Percentiles rank a stretch among this genome's conserved stretches.
Evolutionary conservation across 2,329 filamentous ascomycete genomes (phyloP).

Genomic region (Claviceps africana): DNA sequence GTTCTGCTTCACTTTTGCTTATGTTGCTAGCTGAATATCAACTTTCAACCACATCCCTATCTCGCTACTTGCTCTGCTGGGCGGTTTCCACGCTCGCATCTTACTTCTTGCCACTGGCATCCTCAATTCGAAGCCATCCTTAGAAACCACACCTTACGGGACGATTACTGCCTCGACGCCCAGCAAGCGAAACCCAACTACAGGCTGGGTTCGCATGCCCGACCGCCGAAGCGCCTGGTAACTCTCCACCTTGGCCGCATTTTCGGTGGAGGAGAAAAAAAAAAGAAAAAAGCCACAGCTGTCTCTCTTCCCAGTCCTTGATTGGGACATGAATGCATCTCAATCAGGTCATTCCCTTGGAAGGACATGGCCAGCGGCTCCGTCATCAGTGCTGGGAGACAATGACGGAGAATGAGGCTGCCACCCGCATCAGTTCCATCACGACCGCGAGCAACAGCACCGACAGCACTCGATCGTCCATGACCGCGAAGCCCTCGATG

Average conservation of each 20-base stretch:
- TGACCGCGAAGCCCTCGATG: conserved; percentile 43
- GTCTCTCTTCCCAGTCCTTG: conserved; percentile 4
- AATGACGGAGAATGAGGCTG: conserved; percentile 55
- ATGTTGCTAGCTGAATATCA: neutral
- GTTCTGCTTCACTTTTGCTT: neutral
- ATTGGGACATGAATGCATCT: conserved; percentile 20
- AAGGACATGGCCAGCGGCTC: conserved; percentile 19
- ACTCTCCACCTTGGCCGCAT: neutral
- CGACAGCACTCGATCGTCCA: conserved; percentile 51
- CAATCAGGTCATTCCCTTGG: conserved; percentile 9
- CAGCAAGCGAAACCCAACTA: neutral
- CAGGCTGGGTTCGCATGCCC: neutral
- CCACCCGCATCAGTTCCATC: conserved; percentile 40
- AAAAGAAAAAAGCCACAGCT: neutral
- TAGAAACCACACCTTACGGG: neutral
- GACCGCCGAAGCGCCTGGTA: neutral
- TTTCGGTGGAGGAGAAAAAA: neutral
- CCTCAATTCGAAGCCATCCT: neutral
- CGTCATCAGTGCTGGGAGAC: conserved; percentile 26
- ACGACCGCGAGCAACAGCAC: conserved; percentile 36
- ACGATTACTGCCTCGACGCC: neutral
- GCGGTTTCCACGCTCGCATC: neutral
- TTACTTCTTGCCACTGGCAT: neutral
- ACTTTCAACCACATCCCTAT: neutral
- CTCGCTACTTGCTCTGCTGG: neutral